Conservation (phyloP, 257 asterid genomes). For the Jacaranda mimosifolia region DNA sequence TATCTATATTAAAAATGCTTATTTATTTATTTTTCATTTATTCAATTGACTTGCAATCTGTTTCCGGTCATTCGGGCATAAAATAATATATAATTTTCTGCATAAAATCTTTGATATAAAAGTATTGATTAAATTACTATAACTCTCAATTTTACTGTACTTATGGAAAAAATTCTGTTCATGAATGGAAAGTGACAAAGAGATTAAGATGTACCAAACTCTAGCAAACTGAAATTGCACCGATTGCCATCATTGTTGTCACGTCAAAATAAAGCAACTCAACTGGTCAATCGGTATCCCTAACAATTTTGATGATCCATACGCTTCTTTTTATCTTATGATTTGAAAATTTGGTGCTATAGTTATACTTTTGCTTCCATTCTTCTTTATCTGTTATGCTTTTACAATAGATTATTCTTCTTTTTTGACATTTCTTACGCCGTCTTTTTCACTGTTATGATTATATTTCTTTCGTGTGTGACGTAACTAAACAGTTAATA, state of each 20-base stretch:
- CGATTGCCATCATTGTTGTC: slow-evolving; percentile 5
- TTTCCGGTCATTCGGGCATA: too few species aligned
- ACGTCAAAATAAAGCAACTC: background rate
- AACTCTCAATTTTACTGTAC: background rate
- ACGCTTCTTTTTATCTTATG: slow-evolving; percentile 35
- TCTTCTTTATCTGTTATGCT: background rate
- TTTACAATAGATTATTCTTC: background rate
- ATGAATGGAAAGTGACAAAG: slow-evolving; percentile 5
- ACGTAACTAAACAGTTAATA: background rate
- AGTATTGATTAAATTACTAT: background rate
- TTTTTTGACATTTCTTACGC: background rate
- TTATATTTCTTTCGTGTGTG: too few species aligned
- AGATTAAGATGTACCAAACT: background rate
- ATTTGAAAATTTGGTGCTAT: slow-evolving; percentile 18
- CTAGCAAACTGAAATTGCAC: background rate
- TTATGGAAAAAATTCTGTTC: background rate
- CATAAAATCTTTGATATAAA: too few species aligned
- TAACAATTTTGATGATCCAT: too few species aligned
- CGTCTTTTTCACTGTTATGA: background rate
- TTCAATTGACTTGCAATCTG: too few species aligned
- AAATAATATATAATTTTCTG: too few species aligned
- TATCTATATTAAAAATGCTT: too few species aligned
- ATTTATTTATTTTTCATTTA: background rate
- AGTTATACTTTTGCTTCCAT: slow-evolving; percentile 22
- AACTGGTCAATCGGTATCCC: background rate